A percentile compares a stretch with the other conserved stretches of the same genome.
These are phyloP conservation scores for Rhizophora apiculata DNA, from an alignment of 345 rosid genomes.

Conservation along the genomic window DNA sequence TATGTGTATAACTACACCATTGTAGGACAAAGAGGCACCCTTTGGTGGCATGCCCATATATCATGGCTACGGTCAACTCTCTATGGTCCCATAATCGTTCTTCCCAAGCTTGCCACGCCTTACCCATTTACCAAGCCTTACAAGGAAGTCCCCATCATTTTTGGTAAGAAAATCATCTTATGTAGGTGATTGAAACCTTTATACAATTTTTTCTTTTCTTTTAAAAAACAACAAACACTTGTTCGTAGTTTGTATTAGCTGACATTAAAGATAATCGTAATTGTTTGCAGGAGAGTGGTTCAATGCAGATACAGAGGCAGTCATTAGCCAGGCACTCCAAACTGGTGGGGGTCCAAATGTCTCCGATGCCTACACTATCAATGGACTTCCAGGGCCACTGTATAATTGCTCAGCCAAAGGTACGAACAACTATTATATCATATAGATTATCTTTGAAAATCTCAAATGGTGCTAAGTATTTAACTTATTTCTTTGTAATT, in stretches of 20 bases:
- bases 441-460: background rate
- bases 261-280: background rate
- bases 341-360: slow-evolving; percentile 21
- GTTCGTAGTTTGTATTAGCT: background rate
- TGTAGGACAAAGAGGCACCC: slow-evolving; percentile 21
- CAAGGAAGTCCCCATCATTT: slow-evolving; percentile 16
- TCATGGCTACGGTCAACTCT: slow-evolving; percentile 20
- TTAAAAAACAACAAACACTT: too few relatives aligned
- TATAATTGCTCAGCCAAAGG: slow-evolving; percentile 18
- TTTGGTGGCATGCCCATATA: slow-evolving; percentile 21
- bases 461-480: background rate
- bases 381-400: slow-evolving; percentile 15
- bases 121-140: slow-evolving; percentile 18
- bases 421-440: background rate
- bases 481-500: background rate
- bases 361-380: slow-evolving; percentile 19
- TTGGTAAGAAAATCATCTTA: background rate
- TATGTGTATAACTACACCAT: slow-evolving; percentile 19
- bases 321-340: slow-evolving; percentile 16
- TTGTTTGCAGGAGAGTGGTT: slow-evolving; percentile 18
- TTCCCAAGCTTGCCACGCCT: slow-evolving; percentile 12
- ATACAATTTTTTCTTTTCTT: too few relatives aligned
- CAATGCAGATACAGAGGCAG: slow-evolving; percentile 14
- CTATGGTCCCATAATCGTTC: slow-evolving; percentile 9
- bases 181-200: background rate